Base-by-base conservation (phyloP, 164 flowering plant genomes). In the Platanus orientalis region DNA sequence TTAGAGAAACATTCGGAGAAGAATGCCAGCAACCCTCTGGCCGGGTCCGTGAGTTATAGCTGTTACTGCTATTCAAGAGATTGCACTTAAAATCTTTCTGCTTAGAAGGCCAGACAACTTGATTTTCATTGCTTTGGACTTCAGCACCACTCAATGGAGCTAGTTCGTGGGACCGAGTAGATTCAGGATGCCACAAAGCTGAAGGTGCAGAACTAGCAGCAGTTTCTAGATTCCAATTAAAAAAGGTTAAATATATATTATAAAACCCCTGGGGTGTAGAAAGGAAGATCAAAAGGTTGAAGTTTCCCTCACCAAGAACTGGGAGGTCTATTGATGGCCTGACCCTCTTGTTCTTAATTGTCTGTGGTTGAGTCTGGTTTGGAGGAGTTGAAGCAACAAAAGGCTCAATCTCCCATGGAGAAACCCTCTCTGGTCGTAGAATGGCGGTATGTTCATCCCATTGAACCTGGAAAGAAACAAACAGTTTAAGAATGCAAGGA, bases 381-480 rank as follows among this genome's bases (percentile, higher is more conserved):
- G 72, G 1, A 13, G 86, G 75, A 25, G 66, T 63, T 25, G 86
- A 75, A 62, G 88, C 67, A 53, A 75, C 81, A 71, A 76, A 86
- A 20, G 84, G 84, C 53, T 93, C 96, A 14, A 93, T 84, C 70
- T 93, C 98, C 98, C 98, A 93, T 25, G 96, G 90, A 30, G 97
- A 93, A 72, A 93, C 92, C 71, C 83, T 79, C 9, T 88, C 97
- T 12, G 96, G 96, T 56, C 98, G 78, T 52, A 62, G 76, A 36
- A 87, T 71, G 17, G 89, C 66, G 57, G 94, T 83, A 26, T 83
- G 79, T 68, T 93, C 97, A 73, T 93, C 98, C 98, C 98, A 93
- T 66, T 88, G 97, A 51, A 93, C 84, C 98, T 93, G 54, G 26
- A 32, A 64, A 55, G n/a, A 47, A 20, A 40, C 14, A 25, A n/a